Conservation (phyloP, 2,329 filamentous ascomycete species). For the Fusarium metavorans region DNA sequence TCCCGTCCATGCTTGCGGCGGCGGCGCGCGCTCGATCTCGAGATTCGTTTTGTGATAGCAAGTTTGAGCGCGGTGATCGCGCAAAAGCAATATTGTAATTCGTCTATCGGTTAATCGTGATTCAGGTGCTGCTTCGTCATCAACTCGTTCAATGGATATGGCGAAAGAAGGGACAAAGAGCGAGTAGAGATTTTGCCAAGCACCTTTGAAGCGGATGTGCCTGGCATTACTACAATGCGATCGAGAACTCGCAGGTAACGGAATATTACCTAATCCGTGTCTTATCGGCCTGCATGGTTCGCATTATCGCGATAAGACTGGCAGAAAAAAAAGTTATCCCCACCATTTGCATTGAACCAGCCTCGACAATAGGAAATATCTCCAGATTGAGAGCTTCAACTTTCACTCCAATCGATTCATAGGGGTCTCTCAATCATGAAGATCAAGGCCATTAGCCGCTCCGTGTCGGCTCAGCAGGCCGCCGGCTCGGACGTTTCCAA, state of each 20-base stretch:
- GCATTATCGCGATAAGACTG: conserved; percentile 41
- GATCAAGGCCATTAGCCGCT: conserved; percentile 76
- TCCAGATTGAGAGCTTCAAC: not conserved
- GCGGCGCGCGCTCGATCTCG: conserved; percentile 23
- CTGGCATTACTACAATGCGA: conserved; percentile 33
- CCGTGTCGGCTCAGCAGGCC: conserved; percentile 73
- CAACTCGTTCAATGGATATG: not conserved
- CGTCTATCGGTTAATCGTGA: not conserved
- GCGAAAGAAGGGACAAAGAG: conserved; percentile 18
- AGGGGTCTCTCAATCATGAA: conserved; percentile 56
- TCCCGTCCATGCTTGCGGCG: conserved; percentile 54
- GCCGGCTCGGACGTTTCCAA: conserved; percentile 75
- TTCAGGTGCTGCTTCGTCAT: not conserved
- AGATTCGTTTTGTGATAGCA: conserved; percentile 12
- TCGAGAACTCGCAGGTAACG: conserved; percentile 29
- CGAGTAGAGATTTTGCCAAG: conserved; percentile 40
- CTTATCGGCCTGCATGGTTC: conserved; percentile 44
- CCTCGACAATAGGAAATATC: conserved; percentile 23
- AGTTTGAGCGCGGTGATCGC: conserved; percentile 5
- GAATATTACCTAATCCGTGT: conserved; percentile 47
- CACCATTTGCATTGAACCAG: conserved; percentile 29
- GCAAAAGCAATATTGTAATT: not conserved
- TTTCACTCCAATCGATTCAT: not conserved
- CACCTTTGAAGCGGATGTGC: not conserved
- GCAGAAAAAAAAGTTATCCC: conserved; percentile 47